Base-by-base conservation (phyloP, 768 basidiomycete genomes). In the Auricularia auricula-judae region DNA sequence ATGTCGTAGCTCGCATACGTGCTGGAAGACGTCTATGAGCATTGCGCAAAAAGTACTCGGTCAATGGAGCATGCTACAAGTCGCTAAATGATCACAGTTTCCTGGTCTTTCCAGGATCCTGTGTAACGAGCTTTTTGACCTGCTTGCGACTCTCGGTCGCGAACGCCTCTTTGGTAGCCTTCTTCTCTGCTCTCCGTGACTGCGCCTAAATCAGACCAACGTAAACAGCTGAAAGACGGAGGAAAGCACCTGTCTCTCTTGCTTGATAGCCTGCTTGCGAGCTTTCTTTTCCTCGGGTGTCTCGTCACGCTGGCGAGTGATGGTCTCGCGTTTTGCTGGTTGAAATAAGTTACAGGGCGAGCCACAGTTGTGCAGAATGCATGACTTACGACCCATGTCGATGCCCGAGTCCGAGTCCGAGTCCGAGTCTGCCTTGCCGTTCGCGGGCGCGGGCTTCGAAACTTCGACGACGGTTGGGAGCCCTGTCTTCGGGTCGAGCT, bases 301-400 rank as follows among this genome's bases (percentile, higher is more conserved):
- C 74, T 99, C 97, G 66, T 86, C 80, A 63, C 87, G 86, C 0
- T 87, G 78, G 39, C 97, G 83, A 10, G 82, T 76, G 64, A 91
- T 72, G 1, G 90, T 91, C 64, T 79, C 77, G 68, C 73, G 72
- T 59, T 67, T 64, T 67, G 67, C 74, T 74, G 66, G 47, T 69
- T 70, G 69, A 63, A 74, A 71, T 42, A 72, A 75, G 65, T 72
- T 68, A 53, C 56, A 64, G 11, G 60, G 33, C 12, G 35, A 23
- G 29, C 29, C 29, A 3, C 29, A 29, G 2, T 29, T 29, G 29
- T 29, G 29, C 29, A 29, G 2, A 29, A 29, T 29, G 29, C 29
- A 29, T 29, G 39, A 53, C 43, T 12, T 21, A 63, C 33, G 43
- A 5, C 21, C 3, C n/a, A 80, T 79, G 51, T 70, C 71, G 44